Evolutionary conservation across 2,329 filamentous ascomycete species (phyloP), one percentile per base, ranked within the genome.

Genomic region (Xylaria sp.): DNA sequence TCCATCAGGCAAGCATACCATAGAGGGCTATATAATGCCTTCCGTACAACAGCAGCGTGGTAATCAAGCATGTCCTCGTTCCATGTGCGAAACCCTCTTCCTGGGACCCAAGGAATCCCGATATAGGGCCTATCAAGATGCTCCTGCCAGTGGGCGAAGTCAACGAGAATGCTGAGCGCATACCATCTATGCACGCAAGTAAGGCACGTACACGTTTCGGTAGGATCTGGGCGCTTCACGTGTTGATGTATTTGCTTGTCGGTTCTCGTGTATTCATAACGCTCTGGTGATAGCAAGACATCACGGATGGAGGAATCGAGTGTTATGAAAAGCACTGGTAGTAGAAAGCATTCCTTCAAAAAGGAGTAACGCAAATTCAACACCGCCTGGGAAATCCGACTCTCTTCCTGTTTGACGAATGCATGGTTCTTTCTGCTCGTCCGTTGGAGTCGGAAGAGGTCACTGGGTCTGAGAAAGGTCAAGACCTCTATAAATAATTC

Each of bases 181-280:
- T 84, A 84, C 85, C 85, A 88, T 2, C 81, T 78, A 37, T 85
- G 68, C 43, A 84, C 73, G 68, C 85, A 87, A 0, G 81, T 83
- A 25, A 85, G 71, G 67, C 85, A 88, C 1, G 83, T 85, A 73
- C 85, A 88, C 3, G 85, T 72, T n/a, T 78, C 69, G 10, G 70
- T 54, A 0, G 78, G 75, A 62, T 87, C 78, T 0, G 81, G 79
- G 1, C 75, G 64, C 38, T 74, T 74, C 19, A 87, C 76, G 67
- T 87, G 83, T 62, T 83, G 81, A 66, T 83, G 86, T 0, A 79
- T 78, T 43, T 78, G 80, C 60, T 78, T 80, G 69, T 84, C 80
- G 27, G 85, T 79, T 29, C 71, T 70, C 7, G 81, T 71, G 49
- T 78, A 56, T 25, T 78, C 74, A 61, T 81, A 78, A 35, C 83